Base-by-base conservation (phyloP, 2,329 filamentous ascomycete species). In the Diaporthe batatas region DNA sequence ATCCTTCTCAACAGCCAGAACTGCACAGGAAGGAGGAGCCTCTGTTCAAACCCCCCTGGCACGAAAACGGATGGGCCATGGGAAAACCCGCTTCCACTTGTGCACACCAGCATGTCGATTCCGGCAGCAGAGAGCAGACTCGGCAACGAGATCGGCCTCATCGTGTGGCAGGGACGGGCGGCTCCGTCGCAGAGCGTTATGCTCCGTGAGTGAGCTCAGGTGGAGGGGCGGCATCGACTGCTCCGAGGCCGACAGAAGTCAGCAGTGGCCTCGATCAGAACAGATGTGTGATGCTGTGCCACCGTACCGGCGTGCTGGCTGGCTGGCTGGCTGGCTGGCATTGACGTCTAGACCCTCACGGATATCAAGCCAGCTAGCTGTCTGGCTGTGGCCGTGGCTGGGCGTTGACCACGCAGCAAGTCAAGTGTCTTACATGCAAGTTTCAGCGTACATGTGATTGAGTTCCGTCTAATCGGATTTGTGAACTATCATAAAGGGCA, bases 171-270 rank as follows among this genome's bases (percentile, higher is more conserved):
- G 39, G 16, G 25, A 18, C 25, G 36, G 23, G 39, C 25, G 58
- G 36, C 23, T n/a, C 39, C 39, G 18, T 44, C 58, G 23, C 18
- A 47, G 12, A 10, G 14, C 57, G 57, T 21, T 44, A 23, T 29
- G 5, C 5, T 29, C 29, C 29, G 29, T 10, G 44, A 16, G 58
- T 47, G 44, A 16, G 58, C 32, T 47, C 25, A 47, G 42, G 58
- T 44, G 16, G 42, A 47, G 25, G 12, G 25, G 29, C 59, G 59
- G 59, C 42, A 64, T 34, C 11, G 29, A 49, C 25, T 32, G 11
- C 42, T 64, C 59, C 58, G 58, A 64, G 58, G 58, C 58, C 42
- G 58, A 47, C 39, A 16, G 5, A 25, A 32, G 58, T 64, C 25
- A 64, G 39, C 58, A 47, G 58, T 23, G 29, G 11, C 36, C 58